Evolutionary conservation across 768 basidiomycete genomes (phyloP).

Genomic region (Suillus subaureus): DNA sequence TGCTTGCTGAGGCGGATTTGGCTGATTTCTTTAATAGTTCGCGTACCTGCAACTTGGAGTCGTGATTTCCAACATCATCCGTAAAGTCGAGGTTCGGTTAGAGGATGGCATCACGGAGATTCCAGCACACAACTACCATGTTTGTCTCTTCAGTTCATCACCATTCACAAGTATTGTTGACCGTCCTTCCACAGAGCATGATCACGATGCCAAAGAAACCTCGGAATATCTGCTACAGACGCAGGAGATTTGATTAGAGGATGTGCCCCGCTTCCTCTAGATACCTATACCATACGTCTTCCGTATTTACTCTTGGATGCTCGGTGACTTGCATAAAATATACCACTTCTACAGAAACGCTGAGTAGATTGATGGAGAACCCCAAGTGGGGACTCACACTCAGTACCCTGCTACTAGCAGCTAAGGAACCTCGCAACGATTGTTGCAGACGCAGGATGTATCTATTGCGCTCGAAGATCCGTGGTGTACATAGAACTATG

Average conservation of each 20-base stretch:
- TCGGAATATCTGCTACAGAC: constrained; percentile 64
- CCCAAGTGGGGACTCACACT: no score
- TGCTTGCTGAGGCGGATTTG: constrained; percentile 2
- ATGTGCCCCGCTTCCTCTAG: not conserved
- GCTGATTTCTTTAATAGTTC: constrained; percentile 53
- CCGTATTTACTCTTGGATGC: constrained; percentile 10
- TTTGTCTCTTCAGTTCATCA: constrained; percentile 41
- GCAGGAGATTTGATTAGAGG: constrained; percentile 55
- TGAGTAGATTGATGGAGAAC: no score
- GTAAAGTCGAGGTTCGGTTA: constrained; percentile 73
- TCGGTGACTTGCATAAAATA: constrained; percentile 8
- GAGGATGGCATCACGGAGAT: constrained; percentile 50
- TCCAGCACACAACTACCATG: constrained; percentile 89
- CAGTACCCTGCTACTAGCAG: no score
- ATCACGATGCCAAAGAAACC: constrained; percentile 85
- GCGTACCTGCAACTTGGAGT: constrained; percentile 93
- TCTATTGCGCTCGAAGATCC: no score
- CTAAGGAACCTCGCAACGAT: no score
- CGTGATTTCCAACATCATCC: constrained; percentile 77
- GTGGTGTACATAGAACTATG: no score
- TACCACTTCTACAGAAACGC: not conserved
- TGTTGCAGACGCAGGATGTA: no score
- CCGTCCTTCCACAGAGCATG: constrained; percentile 69
- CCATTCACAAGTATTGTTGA: not conserved
- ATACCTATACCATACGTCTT: constrained; percentile 10